phyloP scores from a whole-genome alignment of 495 filamentous ascomycete genomes.

The Neurospora africana region DNA sequence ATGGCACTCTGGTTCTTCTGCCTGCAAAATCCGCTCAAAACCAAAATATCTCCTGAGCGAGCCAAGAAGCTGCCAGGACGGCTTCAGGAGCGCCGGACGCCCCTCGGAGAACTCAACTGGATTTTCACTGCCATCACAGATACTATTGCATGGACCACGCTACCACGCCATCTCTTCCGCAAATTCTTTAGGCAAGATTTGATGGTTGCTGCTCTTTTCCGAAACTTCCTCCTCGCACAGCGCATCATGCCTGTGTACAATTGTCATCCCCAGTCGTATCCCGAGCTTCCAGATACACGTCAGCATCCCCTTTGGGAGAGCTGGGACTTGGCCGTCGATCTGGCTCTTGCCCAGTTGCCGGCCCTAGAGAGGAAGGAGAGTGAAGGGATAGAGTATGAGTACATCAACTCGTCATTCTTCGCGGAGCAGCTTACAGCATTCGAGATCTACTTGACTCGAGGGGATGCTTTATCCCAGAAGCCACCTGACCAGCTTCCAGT shows the following conservation, averaged over 20 bases:
- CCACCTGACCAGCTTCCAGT: constrained; percentile 92
- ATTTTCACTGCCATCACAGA: constrained; percentile 99
- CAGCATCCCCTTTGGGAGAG: constrained; percentile 92
- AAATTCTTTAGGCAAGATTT: constrained; percentile 94
- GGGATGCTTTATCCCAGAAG: constrained; percentile 66
- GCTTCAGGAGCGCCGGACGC: constrained; percentile 86
- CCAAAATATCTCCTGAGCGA: constrained; percentile 62
- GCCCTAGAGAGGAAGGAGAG: constrained; percentile 62
- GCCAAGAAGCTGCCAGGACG: constrained; percentile 74
- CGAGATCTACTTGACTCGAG: constrained; percentile 88
- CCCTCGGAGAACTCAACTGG: constrained; percentile 95
- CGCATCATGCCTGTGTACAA: constrained; percentile 92
- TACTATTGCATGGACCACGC: constrained; percentile 94
- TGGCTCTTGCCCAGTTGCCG: constrained; percentile 86
- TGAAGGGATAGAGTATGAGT: constrained; percentile 72
- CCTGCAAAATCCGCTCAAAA: constrained; percentile 78
- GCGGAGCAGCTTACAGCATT: constrained; percentile 96
- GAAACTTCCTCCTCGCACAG: constrained; percentile 91
- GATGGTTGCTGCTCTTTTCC: constrained; percentile 94
- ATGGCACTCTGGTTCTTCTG: constrained; percentile 94
- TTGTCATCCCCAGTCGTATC: constrained; percentile 84
- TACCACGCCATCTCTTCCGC: constrained; percentile 83
- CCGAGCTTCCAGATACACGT: constrained; percentile 80
- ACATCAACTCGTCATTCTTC: constrained; percentile 91
- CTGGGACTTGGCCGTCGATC: constrained; percentile 95